A percentile compares a stretch with the other conserved stretches of the same genome.
Conservation (phyloP, 306 rosid genomes). For the Prinsepia uniflora region DNA sequence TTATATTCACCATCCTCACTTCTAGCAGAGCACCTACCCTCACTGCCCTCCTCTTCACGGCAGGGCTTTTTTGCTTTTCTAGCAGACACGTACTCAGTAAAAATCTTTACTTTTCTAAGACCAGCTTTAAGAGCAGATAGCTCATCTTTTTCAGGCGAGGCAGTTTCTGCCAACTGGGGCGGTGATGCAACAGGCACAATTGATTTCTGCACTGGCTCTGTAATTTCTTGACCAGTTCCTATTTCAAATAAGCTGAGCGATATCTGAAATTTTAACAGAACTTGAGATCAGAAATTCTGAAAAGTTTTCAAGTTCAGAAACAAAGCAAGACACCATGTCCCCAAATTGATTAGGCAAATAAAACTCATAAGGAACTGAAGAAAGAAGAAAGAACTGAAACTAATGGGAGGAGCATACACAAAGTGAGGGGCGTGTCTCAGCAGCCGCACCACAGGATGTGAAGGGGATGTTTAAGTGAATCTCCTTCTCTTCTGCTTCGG, state of each 20-base stretch:
- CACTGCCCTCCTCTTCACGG: constrained; percentile 83
- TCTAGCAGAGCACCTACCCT: constrained; percentile 74
- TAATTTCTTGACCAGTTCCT: constrained; percentile 63
- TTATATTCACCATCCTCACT: constrained; percentile 89
- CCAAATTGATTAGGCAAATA: too few species aligned
- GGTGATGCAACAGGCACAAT: constrained; percentile 56
- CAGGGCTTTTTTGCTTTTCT: constrained; percentile 67
- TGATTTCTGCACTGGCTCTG: constrained; percentile 59
- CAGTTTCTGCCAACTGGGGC: constrained; percentile 49
- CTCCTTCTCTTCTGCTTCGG: constrained; percentile 67
- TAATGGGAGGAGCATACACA: constrained; percentile 42
- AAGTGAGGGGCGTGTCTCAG: constrained; percentile 57
- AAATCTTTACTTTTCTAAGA: constrained; percentile 83
- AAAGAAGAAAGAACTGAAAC: not conserved
- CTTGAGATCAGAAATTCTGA: not conserved
- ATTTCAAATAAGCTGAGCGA: constrained; percentile 76
- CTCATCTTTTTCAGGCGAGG: constrained; percentile 70
- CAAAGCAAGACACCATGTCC: too few species aligned
- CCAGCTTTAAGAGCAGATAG: constrained; percentile 96
- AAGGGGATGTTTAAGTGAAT: constrained; percentile 69
- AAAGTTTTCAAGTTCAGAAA: not conserved
- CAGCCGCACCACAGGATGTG: constrained; percentile 38
- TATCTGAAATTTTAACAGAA: constrained; percentile 41
- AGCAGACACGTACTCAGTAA: constrained; percentile 69
- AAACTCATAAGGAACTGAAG: too few species aligned